These are phyloP conservation scores for Erodium moschatum DNA, from an alignment of 441 rosid species.

Conservation along the genomic window DNA sequence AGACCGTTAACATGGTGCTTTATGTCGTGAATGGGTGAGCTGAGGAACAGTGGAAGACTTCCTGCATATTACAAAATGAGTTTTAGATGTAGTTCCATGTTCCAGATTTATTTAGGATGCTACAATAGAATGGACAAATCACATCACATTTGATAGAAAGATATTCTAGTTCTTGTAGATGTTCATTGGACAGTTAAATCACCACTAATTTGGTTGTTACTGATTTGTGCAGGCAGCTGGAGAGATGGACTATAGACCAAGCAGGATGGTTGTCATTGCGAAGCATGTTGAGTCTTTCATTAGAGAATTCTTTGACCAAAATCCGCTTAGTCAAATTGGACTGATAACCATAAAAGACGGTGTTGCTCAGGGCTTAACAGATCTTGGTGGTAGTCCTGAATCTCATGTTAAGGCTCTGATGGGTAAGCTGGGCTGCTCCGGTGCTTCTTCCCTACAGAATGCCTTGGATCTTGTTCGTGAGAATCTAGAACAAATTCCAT, in stretches of 20 bases:
- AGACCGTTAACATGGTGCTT: not conserved
- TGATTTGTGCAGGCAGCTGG: slow-evolving; percentile 56
- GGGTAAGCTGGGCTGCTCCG: slow-evolving; percentile 66
- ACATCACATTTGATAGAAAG: not conserved
- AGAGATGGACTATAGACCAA: slow-evolving; percentile 62
- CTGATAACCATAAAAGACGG: slow-evolving; percentile 58
- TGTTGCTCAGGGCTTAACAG: slow-evolving; percentile 58
- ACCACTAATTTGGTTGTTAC: slow-evolving; percentile 3
- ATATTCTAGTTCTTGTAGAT: not conserved
- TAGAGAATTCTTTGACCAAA: slow-evolving; percentile 85
- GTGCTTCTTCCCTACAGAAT: slow-evolving; percentile 83
- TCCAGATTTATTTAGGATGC: not conserved
- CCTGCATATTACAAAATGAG: not conserved
- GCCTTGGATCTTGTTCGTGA: slow-evolving; percentile 61
- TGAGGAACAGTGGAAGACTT: not conserved
- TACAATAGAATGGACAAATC: not conserved
- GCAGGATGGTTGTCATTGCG: slow-evolving; percentile 59
- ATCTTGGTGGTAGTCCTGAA: slow-evolving; percentile 89
- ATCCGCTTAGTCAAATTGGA: slow-evolving; percentile 67
- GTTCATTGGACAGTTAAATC: not conserved
- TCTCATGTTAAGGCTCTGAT: slow-evolving; percentile 70
- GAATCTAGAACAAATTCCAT: slow-evolving; percentile 53
- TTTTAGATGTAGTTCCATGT: not conserved
- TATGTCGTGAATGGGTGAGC: not conserved
- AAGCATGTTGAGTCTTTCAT: slow-evolving; percentile 69